These are phyloP conservation scores for Colletotrichum limetticola DNA, from an alignment of 2,329 filamentous ascomycete species.

Conservation along the genomic window DNA sequence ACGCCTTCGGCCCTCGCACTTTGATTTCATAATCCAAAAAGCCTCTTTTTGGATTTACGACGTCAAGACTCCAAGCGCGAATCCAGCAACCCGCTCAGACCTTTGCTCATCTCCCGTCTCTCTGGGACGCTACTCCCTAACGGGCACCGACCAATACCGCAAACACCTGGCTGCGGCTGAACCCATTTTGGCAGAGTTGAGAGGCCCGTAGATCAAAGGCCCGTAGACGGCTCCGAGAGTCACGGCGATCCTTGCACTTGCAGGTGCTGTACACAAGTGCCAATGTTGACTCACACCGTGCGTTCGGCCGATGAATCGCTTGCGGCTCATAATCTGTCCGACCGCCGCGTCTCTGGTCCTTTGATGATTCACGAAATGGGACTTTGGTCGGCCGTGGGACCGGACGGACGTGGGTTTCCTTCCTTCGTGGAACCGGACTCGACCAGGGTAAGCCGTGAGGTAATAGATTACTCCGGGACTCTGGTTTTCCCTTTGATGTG, in stretches of 20 bases:
- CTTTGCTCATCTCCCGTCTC: neutral
- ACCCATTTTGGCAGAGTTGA: neutral
- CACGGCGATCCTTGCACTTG: neutral
- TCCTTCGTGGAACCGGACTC: neutral
- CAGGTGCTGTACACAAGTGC: neutral
- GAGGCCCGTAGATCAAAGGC: too few species aligned
- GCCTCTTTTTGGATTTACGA: conserved; percentile 22
- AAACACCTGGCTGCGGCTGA: neutral
- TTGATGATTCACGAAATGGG: neutral
- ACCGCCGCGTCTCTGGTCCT: neutral
- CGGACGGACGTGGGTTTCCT: neutral
- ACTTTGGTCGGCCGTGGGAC: neutral
- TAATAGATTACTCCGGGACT: neutral
- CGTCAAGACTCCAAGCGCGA: conserved; percentile 1
- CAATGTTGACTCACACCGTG: neutral
- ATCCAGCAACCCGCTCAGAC: neutral
- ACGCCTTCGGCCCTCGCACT: conserved; percentile 15
- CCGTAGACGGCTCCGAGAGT: neutral
- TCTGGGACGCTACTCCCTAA: neutral
- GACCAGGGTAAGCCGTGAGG: neutral
- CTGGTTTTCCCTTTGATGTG: neutral
- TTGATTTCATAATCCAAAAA: neutral
- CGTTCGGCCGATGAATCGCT: neutral
- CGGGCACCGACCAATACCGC: neutral
- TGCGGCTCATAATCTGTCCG: conserved; percentile 8